Base-by-base conservation (phyloP, 2,329 filamentous ascomycete species). In the Nothopassalora personata region DNA sequence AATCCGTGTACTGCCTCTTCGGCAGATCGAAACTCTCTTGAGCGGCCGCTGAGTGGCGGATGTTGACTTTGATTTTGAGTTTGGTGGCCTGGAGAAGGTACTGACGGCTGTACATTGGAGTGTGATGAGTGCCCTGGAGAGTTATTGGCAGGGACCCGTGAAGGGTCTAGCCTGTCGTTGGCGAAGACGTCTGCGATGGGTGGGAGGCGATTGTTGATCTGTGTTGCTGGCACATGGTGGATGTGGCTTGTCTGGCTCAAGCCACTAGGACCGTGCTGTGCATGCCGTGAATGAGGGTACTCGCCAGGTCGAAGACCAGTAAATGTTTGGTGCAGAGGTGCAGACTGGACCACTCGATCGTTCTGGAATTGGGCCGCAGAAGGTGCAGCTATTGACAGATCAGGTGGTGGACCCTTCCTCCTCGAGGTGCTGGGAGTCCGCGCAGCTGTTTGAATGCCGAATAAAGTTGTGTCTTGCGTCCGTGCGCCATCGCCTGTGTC, bases 171-270 rank as follows among this genome's bases (percentile, higher is more conserved):
- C 34, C 87, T 83, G 69, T 95, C 90, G 18, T 81, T 79, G 28
- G 90, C 90, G 70, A 99, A 97, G 13, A 99, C 94, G 71, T 97
- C 94, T 39, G 90, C 88, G 59, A 99, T 94, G 2, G 94, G 93
- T 1, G 94, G 94, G 51, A 99, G 82, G 34, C 93, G 88, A 75
- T 97, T 97, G 74, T 85, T 87, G 1, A 91, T 97, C 75, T 97
- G 93, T 58, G 84, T 88, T 23, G 91, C 91, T 10, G 90, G 91
- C 3, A 92, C 82, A 71, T 96, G 91, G 75, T 96, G 91, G 70
- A 97, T 94, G 73, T 96, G 91, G 23, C 90, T 93, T 1, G 87
- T 91, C 70, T 87, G 90, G 19, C 88, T 88, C 54, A 96, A 81
- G 62, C 89, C 91, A 9, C 90, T 91, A 7, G 90, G 87, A 63